A percentile compares a stretch with the other conserved stretches of the same genome.
phyloP scores from a whole-genome alignment of 2,329 filamentous ascomycete genomes.

The Calonectria henricotiae region DNA sequence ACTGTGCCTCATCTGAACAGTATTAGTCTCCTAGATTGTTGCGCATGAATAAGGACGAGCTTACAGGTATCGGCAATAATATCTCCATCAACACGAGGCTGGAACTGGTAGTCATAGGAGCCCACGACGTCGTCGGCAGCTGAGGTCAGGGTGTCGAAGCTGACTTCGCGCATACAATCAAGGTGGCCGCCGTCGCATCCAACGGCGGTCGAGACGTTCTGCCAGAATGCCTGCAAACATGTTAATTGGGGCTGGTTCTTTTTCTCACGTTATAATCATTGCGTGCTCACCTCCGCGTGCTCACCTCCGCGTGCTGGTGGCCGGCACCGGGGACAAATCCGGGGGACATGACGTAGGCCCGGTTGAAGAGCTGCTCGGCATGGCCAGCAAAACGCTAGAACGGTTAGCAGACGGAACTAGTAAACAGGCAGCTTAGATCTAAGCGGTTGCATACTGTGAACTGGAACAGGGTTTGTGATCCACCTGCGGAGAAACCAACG shows the following conservation, averaged over 20 bases:
- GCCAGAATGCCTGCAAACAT: constrained; percentile 20
- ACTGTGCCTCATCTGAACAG: constrained; percentile 21
- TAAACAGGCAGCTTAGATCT: background rate
- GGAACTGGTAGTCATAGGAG: constrained; percentile 31
- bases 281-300: background rate
- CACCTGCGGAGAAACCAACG: constrained; percentile 28
- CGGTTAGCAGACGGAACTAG: background rate
- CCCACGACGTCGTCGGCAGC: constrained; percentile 8
- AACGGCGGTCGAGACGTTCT: constrained; percentile 22
- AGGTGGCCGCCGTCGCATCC: constrained; percentile 23
- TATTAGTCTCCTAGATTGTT: background rate
- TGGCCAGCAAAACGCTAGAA: constrained; percentile 27
- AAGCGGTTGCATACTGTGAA: constrained; percentile 24
- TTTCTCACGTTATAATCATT: background rate
- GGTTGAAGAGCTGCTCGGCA: constrained; percentile 26
- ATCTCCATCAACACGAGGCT: constrained; percentile 27
- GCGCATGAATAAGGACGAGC: background rate
- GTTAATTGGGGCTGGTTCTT: background rate
- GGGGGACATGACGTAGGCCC: constrained; percentile 31
- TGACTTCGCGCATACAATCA: constrained; percentile 25
- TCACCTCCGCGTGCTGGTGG: constrained; percentile 27
- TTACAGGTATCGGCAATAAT: constrained; percentile 28
- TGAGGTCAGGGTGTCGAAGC: constrained; percentile 21
- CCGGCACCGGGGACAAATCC: constrained; percentile 28
- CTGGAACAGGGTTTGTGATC: constrained; percentile 31